phyloP scores from a whole-genome alignment of 306 rosid species.

The Cicer arietinum region DNA sequence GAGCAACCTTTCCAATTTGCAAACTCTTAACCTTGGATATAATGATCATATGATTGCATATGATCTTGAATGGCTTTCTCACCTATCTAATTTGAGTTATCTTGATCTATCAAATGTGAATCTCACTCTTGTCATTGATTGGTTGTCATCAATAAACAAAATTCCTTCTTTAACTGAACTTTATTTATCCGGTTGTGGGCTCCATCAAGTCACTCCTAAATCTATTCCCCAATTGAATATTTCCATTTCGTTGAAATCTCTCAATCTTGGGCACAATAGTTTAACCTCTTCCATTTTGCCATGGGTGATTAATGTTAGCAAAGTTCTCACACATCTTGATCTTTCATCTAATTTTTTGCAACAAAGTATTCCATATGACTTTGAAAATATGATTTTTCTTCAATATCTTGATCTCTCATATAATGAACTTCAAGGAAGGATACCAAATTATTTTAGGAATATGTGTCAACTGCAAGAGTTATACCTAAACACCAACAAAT shows the following conservation, averaged over 20 bases:
- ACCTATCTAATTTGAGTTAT: slow-evolving; percentile 35
- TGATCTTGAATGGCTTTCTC: slow-evolving; percentile 45
- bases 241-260: slow-evolving; percentile 19
- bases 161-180: slow-evolving; percentile 2
- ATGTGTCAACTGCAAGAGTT: slow-evolving; percentile 36
- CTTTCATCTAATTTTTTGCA: too few relatives aligned
- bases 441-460: slow-evolving; percentile 31
- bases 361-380: too few relatives aligned
- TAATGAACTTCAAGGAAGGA: slow-evolving; percentile 35
- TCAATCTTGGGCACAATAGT: not conserved
- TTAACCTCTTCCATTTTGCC: slow-evolving; percentile 8
- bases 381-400: too few relatives aligned
- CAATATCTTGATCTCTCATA: not conserved
- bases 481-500: not conserved
- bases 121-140: slow-evolving; percentile 21
- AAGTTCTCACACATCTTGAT: not conserved
- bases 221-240: slow-evolving; percentile 12
- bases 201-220: slow-evolving; percentile 12
- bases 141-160: slow-evolving; percentile 27
- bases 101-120: not conserved
- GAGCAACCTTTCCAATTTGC: slow-evolving; percentile 35
- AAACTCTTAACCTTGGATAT: not conserved
- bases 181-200: fast-evolving
- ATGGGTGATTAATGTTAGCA: slow-evolving; percentile 41
- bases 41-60: fast-evolving